These are phyloP conservation scores for Apophysomyces sp. DNA, from an alignment of 371 early-diverging fungal genomes.

Conservation along the genomic window DNA sequence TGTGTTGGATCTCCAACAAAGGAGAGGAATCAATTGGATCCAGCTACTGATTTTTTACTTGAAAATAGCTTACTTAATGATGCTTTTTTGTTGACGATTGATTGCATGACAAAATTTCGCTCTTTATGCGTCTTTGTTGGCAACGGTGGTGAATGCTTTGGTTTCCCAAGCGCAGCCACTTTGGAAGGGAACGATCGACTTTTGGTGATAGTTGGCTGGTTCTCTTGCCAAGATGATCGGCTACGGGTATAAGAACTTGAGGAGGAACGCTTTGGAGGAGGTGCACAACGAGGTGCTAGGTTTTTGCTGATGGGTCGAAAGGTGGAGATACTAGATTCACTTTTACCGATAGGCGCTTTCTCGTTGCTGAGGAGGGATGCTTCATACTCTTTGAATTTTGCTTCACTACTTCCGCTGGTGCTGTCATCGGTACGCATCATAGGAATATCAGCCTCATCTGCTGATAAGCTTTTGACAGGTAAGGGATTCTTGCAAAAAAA, in stretches of 20 bases:
- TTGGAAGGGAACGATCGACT: constrained; percentile 40
- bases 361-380: not conserved
- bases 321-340: constrained; percentile 22
- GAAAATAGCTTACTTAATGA: constrained; percentile 42
- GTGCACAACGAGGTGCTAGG: constrained; percentile 14
- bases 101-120: constrained; percentile 34
- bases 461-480: not conserved
- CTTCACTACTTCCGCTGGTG: not conserved
- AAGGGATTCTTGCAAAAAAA: not conserved
- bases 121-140: constrained; percentile 14
- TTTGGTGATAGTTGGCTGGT: constrained; percentile 24
- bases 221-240: not conserved
- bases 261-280: not conserved
- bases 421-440: not conserved
- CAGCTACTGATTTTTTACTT: constrained; percentile 18
- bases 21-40: not conserved
- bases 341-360: not conserved
- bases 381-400: not conserved
- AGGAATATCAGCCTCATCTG: not conserved
- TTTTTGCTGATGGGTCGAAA: constrained; percentile 31
- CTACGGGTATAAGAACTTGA: not conserved
- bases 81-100: constrained; percentile 41
- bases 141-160: constrained; percentile 5
- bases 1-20: too few species aligned
- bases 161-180: not conserved